phyloP scores from a whole-genome alignment of 2,329 filamentous ascomycete genomes.

The Macroventuria anomochaeta region DNA sequence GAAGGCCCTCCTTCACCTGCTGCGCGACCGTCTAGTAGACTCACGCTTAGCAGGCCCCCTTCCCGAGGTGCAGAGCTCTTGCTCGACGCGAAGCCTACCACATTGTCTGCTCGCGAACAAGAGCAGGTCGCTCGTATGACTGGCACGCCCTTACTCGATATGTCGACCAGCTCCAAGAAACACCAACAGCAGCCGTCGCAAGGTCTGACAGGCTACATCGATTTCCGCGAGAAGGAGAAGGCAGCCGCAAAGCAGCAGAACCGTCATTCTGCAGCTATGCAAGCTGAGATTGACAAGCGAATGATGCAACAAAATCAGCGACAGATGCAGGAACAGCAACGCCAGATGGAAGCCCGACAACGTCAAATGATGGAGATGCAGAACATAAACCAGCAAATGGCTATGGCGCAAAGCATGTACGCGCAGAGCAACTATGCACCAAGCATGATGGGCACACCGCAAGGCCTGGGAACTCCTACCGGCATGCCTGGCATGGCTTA shows the following conservation, averaged over 20 bases:
- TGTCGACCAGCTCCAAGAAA: constrained; percentile 61
- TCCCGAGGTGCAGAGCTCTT: constrained; percentile 65
- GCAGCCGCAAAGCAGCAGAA: constrained; percentile 42
- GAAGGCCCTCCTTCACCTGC: constrained; percentile 30
- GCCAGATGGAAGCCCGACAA: constrained; percentile 32
- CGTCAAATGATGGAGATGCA: constrained; percentile 38
- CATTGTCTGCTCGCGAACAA: constrained; percentile 85
- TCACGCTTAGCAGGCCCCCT: constrained; percentile 50
- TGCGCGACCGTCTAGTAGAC: constrained; percentile 40
- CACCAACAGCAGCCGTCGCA: constrained; percentile 52
- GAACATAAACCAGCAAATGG: constrained; percentile 35
- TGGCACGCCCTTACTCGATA: constrained; percentile 74
- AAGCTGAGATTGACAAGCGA: constrained; percentile 46
- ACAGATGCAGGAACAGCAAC: constrained; percentile 40
- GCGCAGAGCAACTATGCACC: constrained; percentile 35
- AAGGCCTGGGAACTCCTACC: constrained; percentile 28
- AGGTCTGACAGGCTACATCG: constrained; percentile 78
- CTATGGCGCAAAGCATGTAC: constrained; percentile 31
- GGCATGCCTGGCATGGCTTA: constrained; percentile 35
- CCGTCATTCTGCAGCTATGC: constrained; percentile 42
- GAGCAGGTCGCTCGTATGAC: constrained; percentile 86
- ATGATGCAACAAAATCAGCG: constrained; percentile 42
- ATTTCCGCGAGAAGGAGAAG: constrained; percentile 79
- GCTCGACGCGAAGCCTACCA: constrained; percentile 61
- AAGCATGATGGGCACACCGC: constrained; percentile 28